Percentiles rank a stretch among this genome's conserved stretches.
Conservation (phyloP, 73 alveolate genomes). For the Paramecium pentaurelia region DNA sequence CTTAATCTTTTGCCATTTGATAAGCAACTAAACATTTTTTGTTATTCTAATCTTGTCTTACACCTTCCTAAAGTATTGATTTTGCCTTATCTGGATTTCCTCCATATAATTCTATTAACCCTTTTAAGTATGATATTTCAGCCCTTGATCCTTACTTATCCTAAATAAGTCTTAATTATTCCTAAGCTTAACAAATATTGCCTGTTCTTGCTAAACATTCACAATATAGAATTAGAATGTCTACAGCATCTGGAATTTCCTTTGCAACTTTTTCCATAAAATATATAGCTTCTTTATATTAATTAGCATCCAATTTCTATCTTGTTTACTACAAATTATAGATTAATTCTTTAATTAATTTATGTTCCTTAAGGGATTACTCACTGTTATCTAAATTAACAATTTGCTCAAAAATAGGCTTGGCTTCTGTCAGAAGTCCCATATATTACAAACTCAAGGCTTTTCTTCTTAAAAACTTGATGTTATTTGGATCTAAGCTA, state of each 20-base stretch:
- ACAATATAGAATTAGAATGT: not conserved
- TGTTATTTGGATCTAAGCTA: conserved; percentile 74
- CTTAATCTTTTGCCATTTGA: conserved; percentile 66
- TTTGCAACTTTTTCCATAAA: not conserved
- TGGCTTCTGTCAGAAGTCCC: conserved; percentile 76
- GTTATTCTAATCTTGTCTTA: conserved; percentile 78
- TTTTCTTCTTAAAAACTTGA: conserved; percentile 81
- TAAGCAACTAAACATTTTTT: conserved; percentile 62
- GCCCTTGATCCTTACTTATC: not conserved
- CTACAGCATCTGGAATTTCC: conserved; percentile 13
- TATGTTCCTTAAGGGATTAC: conserved; percentile 45
- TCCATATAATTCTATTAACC: conserved; percentile 45
- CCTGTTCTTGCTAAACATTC: not conserved
- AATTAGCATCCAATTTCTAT: not conserved
- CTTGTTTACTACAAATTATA: not conserved
- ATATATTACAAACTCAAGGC: conserved; percentile 66
- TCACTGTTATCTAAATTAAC: conserved; percentile 61
- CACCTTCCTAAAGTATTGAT: conserved; percentile 70
- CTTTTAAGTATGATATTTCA: conserved; percentile 32
- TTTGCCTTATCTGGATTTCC: conserved; percentile 73
- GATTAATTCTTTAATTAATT: not conserved
- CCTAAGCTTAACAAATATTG: not conserved
- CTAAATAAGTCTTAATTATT: not conserved
- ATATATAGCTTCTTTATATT: not conserved
- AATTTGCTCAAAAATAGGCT: conserved; percentile 57